phyloP scores from a whole-genome alignment of 768 basidiomycete genomes.

The Pleurotus ostreatus region DNA sequence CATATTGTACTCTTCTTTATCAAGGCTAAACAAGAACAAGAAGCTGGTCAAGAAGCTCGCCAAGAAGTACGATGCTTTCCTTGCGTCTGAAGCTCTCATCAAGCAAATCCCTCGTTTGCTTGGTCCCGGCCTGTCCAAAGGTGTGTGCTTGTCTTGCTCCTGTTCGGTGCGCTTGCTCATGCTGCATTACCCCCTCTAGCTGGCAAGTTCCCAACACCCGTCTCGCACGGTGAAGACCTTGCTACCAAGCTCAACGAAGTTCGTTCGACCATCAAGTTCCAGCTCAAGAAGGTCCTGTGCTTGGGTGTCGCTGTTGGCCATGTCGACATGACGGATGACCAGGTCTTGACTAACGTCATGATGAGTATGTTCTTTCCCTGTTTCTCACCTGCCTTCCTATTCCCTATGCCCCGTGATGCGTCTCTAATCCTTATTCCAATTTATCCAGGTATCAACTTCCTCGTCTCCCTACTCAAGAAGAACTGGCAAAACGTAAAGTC shows the following conservation, averaged over 20 bases:
- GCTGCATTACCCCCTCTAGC: constrained; percentile 41
- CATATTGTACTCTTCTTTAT: neutral
- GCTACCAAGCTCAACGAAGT: constrained; percentile 90
- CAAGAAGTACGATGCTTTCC: constrained; percentile 99
- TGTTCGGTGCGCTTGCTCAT: neutral
- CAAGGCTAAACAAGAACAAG: constrained; percentile 98
- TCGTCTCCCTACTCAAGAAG: constrained; percentile 98
- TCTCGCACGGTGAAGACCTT: constrained; percentile 90
- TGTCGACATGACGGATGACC: constrained; percentile 96
- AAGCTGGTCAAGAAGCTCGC: constrained; percentile 99
- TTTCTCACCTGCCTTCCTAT: neutral
- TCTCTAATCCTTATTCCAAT: neutral
- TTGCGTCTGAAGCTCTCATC: constrained; percentile 95
- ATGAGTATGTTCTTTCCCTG: constrained; percentile 53
- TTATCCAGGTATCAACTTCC: constrained; percentile 91
- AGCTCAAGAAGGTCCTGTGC: constrained; percentile 98
- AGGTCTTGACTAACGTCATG: constrained; percentile 97
- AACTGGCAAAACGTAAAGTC: constrained; percentile 99
- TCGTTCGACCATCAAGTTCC: constrained; percentile 99
- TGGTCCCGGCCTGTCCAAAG: constrained; percentile 99
- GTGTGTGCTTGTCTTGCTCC: constrained; percentile 34
- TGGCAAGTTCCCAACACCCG: constrained; percentile 98
- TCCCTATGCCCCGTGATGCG: no score
- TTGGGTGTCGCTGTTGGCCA: constrained; percentile 98
- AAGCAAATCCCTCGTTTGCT: constrained; percentile 99